Evolutionary conservation across 1,139 yeast species (phyloP), one percentile per base, ranked within the genome.

Genomic region (Hemisphaericaspora lyxosophila): DNA sequence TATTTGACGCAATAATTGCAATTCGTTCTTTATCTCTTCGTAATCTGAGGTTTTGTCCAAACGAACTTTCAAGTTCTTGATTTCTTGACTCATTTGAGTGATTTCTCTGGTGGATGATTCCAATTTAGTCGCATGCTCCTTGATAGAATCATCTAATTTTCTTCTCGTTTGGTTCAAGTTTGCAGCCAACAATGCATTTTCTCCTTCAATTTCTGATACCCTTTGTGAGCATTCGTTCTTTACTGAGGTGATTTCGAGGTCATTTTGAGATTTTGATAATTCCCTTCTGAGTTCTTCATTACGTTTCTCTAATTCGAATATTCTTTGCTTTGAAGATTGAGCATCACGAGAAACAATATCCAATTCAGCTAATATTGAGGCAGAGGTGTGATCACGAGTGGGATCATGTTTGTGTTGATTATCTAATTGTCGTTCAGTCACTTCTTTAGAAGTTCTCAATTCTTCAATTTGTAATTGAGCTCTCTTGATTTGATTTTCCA

Each of bases 11-110:
- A 90, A 60, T 19, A 88, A 75, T 15, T 73, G 75, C 43, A 89
- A 65, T 53, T 89, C 96, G 36, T 76, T 75, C 57, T 86, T 88
- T 35, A 89, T 60, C 47, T 85, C 88, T 39, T 85, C 89, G 58
- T 90, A 89, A 55, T 84, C 90, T 3, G 69, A 62, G 24, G 78
- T 73, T 30, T 62, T 59, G 2, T 62, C 64, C 32, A 80, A 54
- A 39, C 73, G 71, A 38, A 55, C 57, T 49, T 77, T 75, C 46
- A 85, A 64, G 20, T 62, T 57, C 9, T 64, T 68, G 22, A 79
- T 60, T 51, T 85, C 94, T 12, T 61, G 59, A 12, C 62, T 64
- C 49, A 80, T 62, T 31, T 73, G 72, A 2, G 57, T 54, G 4
- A 73, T 53, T 45, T 85, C 88, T 34, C 78, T 62, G 31, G 62